Evolutionary conservation across 2,329 filamentous ascomycete genomes (phyloP), one percentile per base, ranked within the genome.

Genomic region (Dothistroma pini): DNA sequence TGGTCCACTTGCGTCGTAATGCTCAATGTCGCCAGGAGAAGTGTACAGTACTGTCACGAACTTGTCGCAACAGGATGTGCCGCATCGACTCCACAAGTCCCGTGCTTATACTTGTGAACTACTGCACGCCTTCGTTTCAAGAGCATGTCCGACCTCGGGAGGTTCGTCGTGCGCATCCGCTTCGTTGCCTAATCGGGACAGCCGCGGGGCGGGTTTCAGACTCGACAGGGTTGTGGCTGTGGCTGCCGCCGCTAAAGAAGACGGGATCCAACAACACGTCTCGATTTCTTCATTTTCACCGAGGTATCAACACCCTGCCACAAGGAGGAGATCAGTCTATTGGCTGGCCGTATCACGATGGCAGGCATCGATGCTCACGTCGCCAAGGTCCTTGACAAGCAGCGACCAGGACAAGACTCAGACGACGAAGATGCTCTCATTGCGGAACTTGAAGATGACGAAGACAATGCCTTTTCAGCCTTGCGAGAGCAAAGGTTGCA

Each of bases 391-490:
- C 75, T 84, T 32, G 82, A 82, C 70, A 70, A 71, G 51, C 68
- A 66, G 31, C 72, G 71, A 32, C 69, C 77, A 60, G 72, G 73
- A 38, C 73, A 76, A 62, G 80, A 82, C 64, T 79, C 78, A 5
- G 83, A 84, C 63, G 81, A 85, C 70, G 82, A 85, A 70, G 85
- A 86, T 68, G 83, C 82, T 51, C 79, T 88, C 58, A 83, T 87
- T 66, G 82, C 82, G 38, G 79, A 81, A 58, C 80, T 87, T n/a
- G 80, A 82, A 70, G 70, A 72, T 31, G 80, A 81, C 72, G 81
- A 85, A 62, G 81, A 85, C 70, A 74, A 77, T 32, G 78, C 79
- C 6, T 70, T 85, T 34, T 79, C 82, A 66, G 76, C 77, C 57
- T 83, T 86, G 70, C 83, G 83, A 60, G 82, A 84, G 65, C 79